phyloP scores from a whole-genome alignment of 129 eudicot species.

The Flaveria robusta region DNA sequence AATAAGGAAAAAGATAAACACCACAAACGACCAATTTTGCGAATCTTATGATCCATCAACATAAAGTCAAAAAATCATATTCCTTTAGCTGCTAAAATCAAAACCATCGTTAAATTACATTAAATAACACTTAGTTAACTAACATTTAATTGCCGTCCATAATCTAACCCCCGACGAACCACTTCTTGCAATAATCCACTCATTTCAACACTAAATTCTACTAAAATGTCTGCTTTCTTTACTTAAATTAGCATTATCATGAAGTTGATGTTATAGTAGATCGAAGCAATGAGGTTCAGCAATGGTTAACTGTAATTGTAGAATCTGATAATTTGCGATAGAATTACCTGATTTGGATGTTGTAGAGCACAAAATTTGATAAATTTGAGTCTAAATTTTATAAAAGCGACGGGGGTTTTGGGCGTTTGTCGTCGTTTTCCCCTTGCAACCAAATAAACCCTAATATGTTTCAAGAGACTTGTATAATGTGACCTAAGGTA shows the following conservation, averaged over 20 bases:
- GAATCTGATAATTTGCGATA: slow-evolving; percentile 1
- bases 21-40: neutral
- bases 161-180: no score
- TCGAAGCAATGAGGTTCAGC: neutral
- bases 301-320: neutral
- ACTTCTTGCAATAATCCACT: no score
- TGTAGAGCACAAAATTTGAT: slow-evolving; percentile 6
- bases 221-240: no score
- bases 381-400: slow-evolving; percentile 12
- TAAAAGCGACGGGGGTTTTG: neutral
- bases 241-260: no score
- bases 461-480: slow-evolving; percentile 25
- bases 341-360: slow-evolving; percentile 14
- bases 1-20: slow-evolving; percentile 11
- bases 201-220: no score
- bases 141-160: no score
- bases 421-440: slow-evolving; percentile 1
- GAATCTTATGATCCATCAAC: slow-evolving; percentile 15
- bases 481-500: slow-evolving; percentile 11
- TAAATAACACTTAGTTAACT: neutral
- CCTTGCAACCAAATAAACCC: slow-evolving; percentile 32
- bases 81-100: neutral
- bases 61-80: slow-evolving; percentile 16
- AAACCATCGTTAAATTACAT: neutral
- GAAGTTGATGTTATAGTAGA: no score